Evolutionary conservation across 768 basidiomycete genomes (phyloP).

Genomic region (Sarcodon sp.): DNA sequence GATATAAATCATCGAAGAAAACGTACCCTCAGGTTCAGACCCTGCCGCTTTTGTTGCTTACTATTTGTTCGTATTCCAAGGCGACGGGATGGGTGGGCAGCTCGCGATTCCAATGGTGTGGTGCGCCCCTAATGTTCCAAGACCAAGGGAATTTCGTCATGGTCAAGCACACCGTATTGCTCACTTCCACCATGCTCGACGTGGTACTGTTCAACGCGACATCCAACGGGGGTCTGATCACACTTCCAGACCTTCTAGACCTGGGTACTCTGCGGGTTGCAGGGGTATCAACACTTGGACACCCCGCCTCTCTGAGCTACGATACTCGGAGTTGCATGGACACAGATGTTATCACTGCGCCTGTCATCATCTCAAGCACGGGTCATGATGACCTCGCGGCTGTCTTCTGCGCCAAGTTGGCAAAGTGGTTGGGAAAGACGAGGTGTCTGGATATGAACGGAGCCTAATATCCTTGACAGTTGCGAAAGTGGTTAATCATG

Average conservation of each 20-base stretch:
- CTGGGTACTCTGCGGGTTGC: constrained; percentile 25
- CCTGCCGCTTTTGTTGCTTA: not conserved
- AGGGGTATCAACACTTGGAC: constrained; percentile 48
- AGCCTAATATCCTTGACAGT: constrained; percentile 59
- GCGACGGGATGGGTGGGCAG: constrained; percentile 66
- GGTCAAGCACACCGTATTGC: constrained; percentile 73
- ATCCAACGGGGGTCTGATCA: constrained; percentile 70
- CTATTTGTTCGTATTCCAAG: constrained; percentile 5
- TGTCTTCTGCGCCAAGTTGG: constrained; percentile 69
- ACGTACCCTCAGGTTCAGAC: constrained; percentile 52
- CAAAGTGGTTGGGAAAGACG: constrained; percentile 71
- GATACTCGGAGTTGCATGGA: constrained; percentile 62
- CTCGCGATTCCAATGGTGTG: constrained; percentile 76
- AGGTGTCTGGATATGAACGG: constrained; percentile 80
- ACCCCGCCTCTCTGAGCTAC: constrained; percentile 41
- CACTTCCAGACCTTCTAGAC: constrained; percentile 10
- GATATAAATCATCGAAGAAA: constrained; percentile 57
- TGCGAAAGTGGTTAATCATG: constrained; percentile 73
- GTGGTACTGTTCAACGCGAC: constrained; percentile 71
- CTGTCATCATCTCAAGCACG: constrained; percentile 57
- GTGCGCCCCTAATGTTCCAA: constrained; percentile 62
- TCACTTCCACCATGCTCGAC: constrained; percentile 68
- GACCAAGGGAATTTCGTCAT: constrained; percentile 71
- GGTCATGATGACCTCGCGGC: constrained; percentile 77
- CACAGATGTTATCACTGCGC: constrained; percentile 74